Conservation (phyloP, 257 asterid species). For the Orobanche coerulescens region DNA sequence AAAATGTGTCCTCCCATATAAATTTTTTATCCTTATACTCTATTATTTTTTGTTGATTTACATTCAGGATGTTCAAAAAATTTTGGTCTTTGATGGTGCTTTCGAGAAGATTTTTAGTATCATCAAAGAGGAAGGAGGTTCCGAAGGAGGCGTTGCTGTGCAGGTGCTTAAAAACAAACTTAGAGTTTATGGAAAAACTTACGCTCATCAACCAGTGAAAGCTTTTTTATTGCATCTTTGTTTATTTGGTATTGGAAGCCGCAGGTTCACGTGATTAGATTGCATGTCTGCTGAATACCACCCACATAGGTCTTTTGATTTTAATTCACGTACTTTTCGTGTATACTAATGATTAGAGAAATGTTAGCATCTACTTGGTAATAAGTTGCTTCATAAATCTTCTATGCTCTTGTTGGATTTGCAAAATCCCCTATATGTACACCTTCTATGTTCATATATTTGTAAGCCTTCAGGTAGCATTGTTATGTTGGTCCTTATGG, state of each 20-base stretch:
- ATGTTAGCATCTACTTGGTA: background rate
- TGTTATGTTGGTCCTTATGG: constrained; percentile 5
- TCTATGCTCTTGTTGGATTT: background rate
- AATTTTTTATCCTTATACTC: constrained; percentile 4
- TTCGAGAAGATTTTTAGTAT: constrained; percentile 85
- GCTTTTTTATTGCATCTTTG: background rate
- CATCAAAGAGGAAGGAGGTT: constrained; percentile 90
- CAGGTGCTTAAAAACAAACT: constrained; percentile 42
- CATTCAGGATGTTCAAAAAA: constrained; percentile 93
- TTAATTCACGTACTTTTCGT: background rate
- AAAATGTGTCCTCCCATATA: background rate
- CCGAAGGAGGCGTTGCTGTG: constrained; percentile 96
- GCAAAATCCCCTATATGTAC: background rate
- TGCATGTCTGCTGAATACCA: constrained; percentile 2
- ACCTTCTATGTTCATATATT: background rate
- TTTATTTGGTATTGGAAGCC: constrained; percentile 5
- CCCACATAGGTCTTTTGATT: background rate
- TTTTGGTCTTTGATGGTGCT: constrained; percentile 87
- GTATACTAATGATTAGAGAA: background rate
- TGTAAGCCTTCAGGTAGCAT: background rate
- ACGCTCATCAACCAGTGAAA: background rate
- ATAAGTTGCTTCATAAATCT: background rate
- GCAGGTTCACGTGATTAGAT: constrained; percentile 4
- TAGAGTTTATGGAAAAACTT: background rate
- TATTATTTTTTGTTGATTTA: constrained; percentile 9